Evolutionary conservation across 306 rosid genomes (phyloP).

Genomic region (Trichosanthes truncata): DNA sequence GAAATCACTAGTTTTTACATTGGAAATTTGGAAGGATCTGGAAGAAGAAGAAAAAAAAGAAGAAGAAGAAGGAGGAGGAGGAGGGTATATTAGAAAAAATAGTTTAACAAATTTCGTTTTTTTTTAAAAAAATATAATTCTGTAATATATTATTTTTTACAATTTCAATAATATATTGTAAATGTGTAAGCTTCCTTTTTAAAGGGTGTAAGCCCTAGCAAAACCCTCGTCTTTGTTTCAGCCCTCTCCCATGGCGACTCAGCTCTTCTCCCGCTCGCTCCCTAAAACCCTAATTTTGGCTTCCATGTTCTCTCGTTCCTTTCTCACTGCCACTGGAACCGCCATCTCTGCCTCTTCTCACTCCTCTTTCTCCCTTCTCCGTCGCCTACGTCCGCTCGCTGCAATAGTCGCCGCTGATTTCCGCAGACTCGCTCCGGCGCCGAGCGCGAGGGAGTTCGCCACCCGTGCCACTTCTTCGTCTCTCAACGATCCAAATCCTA

Average conservation of each 20-base stretch:
- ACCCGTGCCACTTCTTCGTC: constrained; percentile 79
- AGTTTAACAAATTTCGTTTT: too few relatives aligned
- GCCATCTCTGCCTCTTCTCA: constrained; percentile 11
- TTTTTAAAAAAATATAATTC: too few relatives aligned
- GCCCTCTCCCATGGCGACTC: constrained; percentile 49
- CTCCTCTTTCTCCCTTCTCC: constrained; percentile 36
- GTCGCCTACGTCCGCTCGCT: constrained; percentile 64
- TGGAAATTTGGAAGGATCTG: too few relatives aligned
- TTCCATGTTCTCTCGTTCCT: constrained; percentile 28
- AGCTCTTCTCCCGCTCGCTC: constrained; percentile 37
- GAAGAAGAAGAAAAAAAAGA: too few relatives aligned
- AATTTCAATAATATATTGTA: not conserved
- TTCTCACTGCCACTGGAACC: constrained; percentile 16
- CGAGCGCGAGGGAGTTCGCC: constrained; percentile 32
- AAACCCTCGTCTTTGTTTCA: constrained; percentile 18
- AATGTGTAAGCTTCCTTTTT: not conserved
- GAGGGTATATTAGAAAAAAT: too few relatives aligned
- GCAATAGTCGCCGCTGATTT: constrained; percentile 15
- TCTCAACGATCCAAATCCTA: constrained; percentile 82
- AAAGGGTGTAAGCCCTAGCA: not conserved
- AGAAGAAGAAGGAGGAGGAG: too few relatives aligned
- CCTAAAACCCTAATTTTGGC: constrained; percentile 36
- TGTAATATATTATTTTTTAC: not conserved
- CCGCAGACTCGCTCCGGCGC: constrained; percentile 7
- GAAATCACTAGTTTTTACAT: too few relatives aligned